These are phyloP conservation scores for Pouteria campechiana DNA, from an alignment of 179 eudicot genomes.

Conservation along the genomic window DNA sequence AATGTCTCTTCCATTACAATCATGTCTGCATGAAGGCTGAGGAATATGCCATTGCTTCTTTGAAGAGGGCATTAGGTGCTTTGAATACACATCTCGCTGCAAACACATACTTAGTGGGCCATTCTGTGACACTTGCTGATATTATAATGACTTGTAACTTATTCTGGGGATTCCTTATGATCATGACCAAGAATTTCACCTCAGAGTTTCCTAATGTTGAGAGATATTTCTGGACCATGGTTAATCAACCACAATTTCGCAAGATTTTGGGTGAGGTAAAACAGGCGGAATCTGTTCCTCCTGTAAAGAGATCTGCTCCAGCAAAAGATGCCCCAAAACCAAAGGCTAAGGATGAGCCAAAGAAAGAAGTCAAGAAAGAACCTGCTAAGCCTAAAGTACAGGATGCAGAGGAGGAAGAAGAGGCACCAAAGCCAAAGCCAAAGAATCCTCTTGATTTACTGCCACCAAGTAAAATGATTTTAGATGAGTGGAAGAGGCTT, in stretches of 20 bases:
- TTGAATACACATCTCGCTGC: conserved; percentile 21
- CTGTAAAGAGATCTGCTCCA: conserved; percentile 16
- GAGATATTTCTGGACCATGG: conserved; percentile 35
- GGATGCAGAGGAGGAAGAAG: conserved; percentile 42
- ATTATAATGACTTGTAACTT: conserved; percentile 22
- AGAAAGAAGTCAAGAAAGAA: conserved; percentile 46
- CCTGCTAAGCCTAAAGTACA: conserved; percentile 36
- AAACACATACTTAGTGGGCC: conserved; percentile 18
- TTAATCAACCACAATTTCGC: conserved; percentile 22
- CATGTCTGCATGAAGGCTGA: no score
- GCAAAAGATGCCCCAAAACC: conserved; percentile 13
- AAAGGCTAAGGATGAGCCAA: conserved; percentile 19
- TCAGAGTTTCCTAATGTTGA: conserved; percentile 27
- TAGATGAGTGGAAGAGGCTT: conserved; percentile 93
- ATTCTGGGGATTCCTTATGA: conserved; percentile 3
- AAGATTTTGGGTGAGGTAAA: conserved; percentile 22
- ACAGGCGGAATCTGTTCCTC: conserved; percentile 13
- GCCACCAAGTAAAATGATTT: conserved; percentile 76
- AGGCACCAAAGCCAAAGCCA: conserved; percentile 79
- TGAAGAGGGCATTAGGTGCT: conserved; percentile 22
- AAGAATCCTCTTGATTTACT: conserved; percentile 81
- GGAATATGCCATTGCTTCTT: conserved; percentile 15
- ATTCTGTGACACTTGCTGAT: conserved; percentile 23
- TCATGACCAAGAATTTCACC: conserved; percentile 26
- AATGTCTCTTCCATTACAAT: no score